Evolutionary conservation across 164 flowering plant genomes (phyloP).

Genomic region (Annona squamosa): DNA sequence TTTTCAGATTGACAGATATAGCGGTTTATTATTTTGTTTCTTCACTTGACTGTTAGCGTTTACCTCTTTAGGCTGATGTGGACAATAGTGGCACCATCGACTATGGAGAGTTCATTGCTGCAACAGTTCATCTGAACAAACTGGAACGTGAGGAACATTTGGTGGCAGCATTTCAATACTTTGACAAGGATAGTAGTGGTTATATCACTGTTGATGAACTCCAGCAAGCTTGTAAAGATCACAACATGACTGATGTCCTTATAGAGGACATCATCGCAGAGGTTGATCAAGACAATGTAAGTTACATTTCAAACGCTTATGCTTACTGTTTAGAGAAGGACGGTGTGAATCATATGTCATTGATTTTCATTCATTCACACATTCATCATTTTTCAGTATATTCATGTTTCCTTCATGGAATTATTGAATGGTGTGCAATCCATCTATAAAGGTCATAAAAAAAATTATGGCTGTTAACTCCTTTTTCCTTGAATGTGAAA

Average conservation of each 20-base stretch:
- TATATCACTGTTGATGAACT: constrained; percentile 93
- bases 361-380: neutral
- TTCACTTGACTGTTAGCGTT: constrained; percentile 5
- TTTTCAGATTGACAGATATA: neutral
- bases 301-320: constrained; percentile 10
- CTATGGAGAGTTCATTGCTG: constrained; percentile 92
- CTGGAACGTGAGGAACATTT: constrained; percentile 97
- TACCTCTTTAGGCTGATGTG: constrained; percentile 73
- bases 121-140: constrained; percentile 89
- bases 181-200: constrained; percentile 96
- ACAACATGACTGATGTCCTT: constrained; percentile 71
- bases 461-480: neutral
- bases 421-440: neutral
- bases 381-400: neutral
- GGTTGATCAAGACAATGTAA: constrained; percentile 96
- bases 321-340: neutral
- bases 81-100: constrained; percentile 97
- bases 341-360: neutral
- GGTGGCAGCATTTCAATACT: constrained; percentile 81
- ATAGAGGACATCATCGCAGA: constrained; percentile 87
- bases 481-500: neutral
- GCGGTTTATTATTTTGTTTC: neutral
- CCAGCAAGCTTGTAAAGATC: constrained; percentile 89
- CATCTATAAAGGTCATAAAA: neutral
- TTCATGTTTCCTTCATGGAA: neutral